Evolutionary conservation across 106 monocot species (phyloP), one percentile per base, ranked within the genome.

Genomic region (Narthecium ossifragum): DNA sequence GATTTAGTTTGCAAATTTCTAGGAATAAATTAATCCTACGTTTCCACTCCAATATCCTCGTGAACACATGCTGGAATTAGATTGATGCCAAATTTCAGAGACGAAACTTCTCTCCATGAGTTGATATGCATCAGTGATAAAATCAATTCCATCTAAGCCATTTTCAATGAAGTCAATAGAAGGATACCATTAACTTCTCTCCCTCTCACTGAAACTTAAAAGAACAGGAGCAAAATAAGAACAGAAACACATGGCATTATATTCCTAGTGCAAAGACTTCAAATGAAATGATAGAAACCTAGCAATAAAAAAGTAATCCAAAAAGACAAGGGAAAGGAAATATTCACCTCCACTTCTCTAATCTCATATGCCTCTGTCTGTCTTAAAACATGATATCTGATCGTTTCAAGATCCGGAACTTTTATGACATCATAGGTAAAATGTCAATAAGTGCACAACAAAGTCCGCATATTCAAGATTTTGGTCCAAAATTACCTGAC

Each of bases 361-460:
- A 92, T 78, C 52, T 86, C 86, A 54, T 86, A 92, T 15, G 61
- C n/a, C 4, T 69, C 72, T 10, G 71, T 78, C 29, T 57, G 64
- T 39, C 83, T 83, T 46, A 92, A 14, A 40, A 86, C 72, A 54
- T 62, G 43, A 57, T 63, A 92, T 51, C 53, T 75, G 46, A 86
- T 55, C 0, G 85, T 79, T 57, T 90, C 90, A 63, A 90, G 64
- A 65, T 90, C 78, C 18, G 90, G 82, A 64, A 90, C 85, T 90
- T 37, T 37, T 37, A 6, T 37, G 5, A 37, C 11, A 37, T 37
- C 11, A 6, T 37, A 6, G 5, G 5, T 1, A 39, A 39, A 39
- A 1, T 39, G 9, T 39, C 15, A 9, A 11, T 11, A 39, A 39
- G 15, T 39, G 15, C 9, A 17, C 11, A 43, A 17, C 43, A 43